phyloP scores from a whole-genome alignment of 768 basidiomycete genomes.

The Mycena kentingensis region DNA sequence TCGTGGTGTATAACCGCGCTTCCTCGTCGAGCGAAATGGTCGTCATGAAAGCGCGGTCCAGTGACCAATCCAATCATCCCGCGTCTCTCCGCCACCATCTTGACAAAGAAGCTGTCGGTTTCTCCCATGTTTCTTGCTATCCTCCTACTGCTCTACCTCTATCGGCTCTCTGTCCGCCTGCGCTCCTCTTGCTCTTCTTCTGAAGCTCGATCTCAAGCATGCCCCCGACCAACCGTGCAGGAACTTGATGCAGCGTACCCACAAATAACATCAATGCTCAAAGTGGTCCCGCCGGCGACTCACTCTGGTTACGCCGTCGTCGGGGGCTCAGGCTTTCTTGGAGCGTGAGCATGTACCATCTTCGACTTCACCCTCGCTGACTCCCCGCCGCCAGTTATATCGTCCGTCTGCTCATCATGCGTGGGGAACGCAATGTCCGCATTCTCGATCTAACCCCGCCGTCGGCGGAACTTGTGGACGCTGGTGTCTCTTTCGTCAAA shows the following conservation, averaged over 20 bases:
- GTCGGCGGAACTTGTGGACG: constrained; percentile 23
- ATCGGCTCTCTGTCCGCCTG: constrained; percentile 12
- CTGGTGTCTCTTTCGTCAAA: constrained; percentile 32
- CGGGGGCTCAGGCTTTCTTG: constrained; percentile 37
- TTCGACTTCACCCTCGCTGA: no score
- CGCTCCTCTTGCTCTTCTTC: constrained; percentile 5
- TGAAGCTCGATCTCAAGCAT: constrained; percentile 9
- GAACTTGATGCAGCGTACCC: constrained; percentile 28
- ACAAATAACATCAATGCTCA: constrained; percentile 31
- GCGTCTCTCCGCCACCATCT: no score
- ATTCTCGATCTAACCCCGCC: constrained; percentile 36
- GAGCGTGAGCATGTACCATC: constrained; percentile 23
- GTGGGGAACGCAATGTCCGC: constrained; percentile 36
- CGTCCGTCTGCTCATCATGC: constrained; percentile 35
- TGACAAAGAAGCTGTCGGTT: no score
- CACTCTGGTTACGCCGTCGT: constrained; percentile 31
- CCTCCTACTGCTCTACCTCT: background rate
- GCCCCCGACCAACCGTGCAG: constrained; percentile 6
- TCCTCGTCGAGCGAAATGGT: constrained; percentile 83
- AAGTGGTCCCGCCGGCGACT: constrained; percentile 28
- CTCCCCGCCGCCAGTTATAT: constrained; percentile 29
- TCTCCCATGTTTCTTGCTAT: background rate
- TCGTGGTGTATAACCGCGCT: constrained; percentile 82
- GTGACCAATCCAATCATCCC: no score
- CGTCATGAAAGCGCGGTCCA: constrained; percentile 39